Evolutionary conservation across 352 stramenopile species (phyloP).

Genomic region (Bremia lactucae): DNA sequence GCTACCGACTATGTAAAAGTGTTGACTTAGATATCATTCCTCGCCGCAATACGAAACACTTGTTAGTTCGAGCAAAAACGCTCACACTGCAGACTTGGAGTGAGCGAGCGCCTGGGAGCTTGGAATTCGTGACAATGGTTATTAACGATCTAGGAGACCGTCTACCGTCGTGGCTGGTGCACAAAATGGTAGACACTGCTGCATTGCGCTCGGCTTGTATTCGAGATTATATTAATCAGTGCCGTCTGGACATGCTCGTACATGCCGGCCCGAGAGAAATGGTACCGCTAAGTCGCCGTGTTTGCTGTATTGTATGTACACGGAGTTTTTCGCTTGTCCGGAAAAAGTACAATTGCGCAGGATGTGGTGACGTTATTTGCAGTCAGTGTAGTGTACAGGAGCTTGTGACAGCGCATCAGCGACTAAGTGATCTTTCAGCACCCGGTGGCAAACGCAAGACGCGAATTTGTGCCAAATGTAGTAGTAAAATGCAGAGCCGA

Average conservation of each 20-base stretch:
- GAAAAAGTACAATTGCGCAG: slow-evolving; percentile 80
- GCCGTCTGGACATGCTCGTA: slow-evolving; percentile 58
- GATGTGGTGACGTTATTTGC: slow-evolving; percentile 75
- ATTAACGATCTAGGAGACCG: slow-evolving; percentile 72
- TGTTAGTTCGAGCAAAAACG: slow-evolving; percentile 66
- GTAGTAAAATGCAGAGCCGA: slow-evolving; percentile 39
- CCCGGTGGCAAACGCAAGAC: slow-evolving; percentile 61
- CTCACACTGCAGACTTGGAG: slow-evolving; percentile 65
- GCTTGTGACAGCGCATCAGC: slow-evolving; percentile 45
- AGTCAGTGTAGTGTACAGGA: slow-evolving; percentile 69
- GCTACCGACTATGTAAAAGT: slow-evolving; percentile 66
- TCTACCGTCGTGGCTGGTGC: slow-evolving; percentile 65
- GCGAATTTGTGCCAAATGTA: slow-evolving; percentile 70
- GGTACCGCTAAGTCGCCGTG: slow-evolving; percentile 53
- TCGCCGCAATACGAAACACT: slow-evolving; percentile 33
- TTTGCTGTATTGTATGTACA: slow-evolving; percentile 72
- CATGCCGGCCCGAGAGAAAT: slow-evolving; percentile 55
- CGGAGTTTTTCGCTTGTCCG: slow-evolving; percentile 75
- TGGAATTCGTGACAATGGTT: slow-evolving; percentile 75
- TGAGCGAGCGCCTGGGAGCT: slow-evolving; percentile 37
- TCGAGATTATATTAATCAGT: slow-evolving; percentile 68
- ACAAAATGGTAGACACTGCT: slow-evolving; percentile 74
- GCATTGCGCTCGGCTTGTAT: slow-evolving; percentile 67
- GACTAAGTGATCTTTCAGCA: slow-evolving; percentile 18
- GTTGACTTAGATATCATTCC: slow-evolving; percentile 51